phyloP scores from a whole-genome alignment of 805 yeast species.

The Pichia kluyveri region DNA sequence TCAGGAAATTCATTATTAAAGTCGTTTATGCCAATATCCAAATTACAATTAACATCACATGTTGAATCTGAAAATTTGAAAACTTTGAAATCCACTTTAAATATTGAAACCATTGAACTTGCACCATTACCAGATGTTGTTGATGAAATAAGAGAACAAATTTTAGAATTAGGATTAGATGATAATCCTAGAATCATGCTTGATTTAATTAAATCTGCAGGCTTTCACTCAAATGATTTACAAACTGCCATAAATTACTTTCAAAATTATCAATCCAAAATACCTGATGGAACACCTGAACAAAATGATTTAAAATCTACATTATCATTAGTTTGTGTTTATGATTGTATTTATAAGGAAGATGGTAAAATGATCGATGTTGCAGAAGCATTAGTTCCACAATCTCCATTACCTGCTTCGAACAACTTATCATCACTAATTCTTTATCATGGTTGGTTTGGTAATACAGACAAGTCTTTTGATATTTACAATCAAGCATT shows the following conservation, averaged over 20 bases:
- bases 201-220: constrained; percentile 15
- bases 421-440: constrained; percentile 19
- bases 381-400: constrained; percentile 23
- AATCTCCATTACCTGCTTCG: constrained; percentile 18
- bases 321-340: constrained; percentile 17
- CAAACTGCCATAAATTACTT: constrained; percentile 15
- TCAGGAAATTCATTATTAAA: constrained; percentile 11
- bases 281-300: constrained; percentile 17
- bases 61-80: constrained; percentile 11
- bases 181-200: constrained; percentile 8
- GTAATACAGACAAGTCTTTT: constrained; percentile 21
- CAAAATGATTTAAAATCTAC: constrained; percentile 15
- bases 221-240: constrained; percentile 18
- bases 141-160: constrained; percentile 11
- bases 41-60: constrained; percentile 5
- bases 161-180: constrained; percentile 13
- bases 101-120: neutral
- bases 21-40: constrained; percentile 16
- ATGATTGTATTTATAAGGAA: constrained; percentile 14
- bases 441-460: constrained; percentile 22
- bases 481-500: constrained; percentile 25
- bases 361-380: constrained; percentile 11
- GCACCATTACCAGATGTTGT: constrained; percentile 9
- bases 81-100: constrained; percentile 1
- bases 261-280: constrained; percentile 17